Evolutionary conservation across 2,329 filamentous ascomycete species (phyloP).

Genomic region (Diaporthe citri): DNA sequence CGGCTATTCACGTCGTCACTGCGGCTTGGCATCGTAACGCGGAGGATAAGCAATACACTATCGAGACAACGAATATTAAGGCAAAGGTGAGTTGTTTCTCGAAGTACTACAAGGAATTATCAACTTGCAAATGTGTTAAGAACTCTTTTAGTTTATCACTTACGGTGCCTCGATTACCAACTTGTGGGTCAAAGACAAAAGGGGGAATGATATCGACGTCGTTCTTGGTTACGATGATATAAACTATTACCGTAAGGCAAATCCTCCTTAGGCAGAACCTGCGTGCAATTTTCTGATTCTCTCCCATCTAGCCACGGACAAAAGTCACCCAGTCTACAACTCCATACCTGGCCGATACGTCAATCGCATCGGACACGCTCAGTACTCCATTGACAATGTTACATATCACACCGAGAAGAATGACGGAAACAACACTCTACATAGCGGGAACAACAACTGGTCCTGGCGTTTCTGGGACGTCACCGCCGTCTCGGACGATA

Average conservation of each 20-base stretch:
- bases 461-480: slow-evolving; percentile 75
- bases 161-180: slow-evolving; percentile 69
- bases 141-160: not conserved
- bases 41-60: slow-evolving; percentile 6
- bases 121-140: not conserved
- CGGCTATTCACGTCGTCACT: not conserved
- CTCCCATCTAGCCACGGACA: slow-evolving; percentile 52
- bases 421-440: slow-evolving; percentile 67
- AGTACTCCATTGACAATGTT: slow-evolving; percentile 65
- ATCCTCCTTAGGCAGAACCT: not conserved
- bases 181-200: slow-evolving; percentile 72
- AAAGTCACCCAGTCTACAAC: slow-evolving; percentile 71
- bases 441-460: slow-evolving; percentile 72
- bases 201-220: slow-evolving; percentile 71
- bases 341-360: slow-evolving; percentile 74
- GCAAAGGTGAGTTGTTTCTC: not conserved
- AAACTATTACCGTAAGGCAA: slow-evolving; percentile 63
- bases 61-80: not conserved
- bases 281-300: not conserved
- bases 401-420: slow-evolving; percentile 68
- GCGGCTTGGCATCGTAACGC: not conserved
- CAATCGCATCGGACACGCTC: slow-evolving; percentile 72
- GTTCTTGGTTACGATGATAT: slow-evolving; percentile 75
- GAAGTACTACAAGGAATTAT: rapidly evolving
- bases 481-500: slow-evolving; percentile 63